Conservation (phyloP, 768 basidiomycete species). For the Phanerochaete carnosa region DNA sequence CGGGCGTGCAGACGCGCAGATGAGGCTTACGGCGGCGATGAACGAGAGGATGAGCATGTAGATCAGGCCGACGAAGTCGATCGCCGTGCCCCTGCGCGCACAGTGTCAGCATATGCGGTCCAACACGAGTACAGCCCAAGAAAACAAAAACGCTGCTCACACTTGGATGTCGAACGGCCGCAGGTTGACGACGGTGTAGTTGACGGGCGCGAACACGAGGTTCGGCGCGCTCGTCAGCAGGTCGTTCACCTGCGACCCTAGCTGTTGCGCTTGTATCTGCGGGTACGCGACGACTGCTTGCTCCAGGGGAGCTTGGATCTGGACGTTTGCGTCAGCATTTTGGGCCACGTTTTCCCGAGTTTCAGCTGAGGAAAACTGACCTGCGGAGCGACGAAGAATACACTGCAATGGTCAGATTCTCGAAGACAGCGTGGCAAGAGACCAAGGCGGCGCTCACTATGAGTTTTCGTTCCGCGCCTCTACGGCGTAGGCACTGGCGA, state of each 20-base stretch:
- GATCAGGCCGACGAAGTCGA: conserved; percentile 31
- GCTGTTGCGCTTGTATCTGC: conserved; percentile 27
- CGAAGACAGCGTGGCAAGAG: neutral
- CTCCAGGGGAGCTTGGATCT: conserved; percentile 33
- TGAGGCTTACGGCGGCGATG: conserved; percentile 4
- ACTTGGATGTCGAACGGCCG: conserved; percentile 57
- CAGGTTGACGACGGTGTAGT: conserved; percentile 46
- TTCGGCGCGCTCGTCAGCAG: conserved; percentile 47
- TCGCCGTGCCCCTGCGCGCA: conserved; percentile 22
- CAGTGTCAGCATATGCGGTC: neutral
- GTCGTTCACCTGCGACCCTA: conserved; percentile 23
- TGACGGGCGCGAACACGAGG: conserved; percentile 46
- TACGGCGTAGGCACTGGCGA: conserved; percentile 44
- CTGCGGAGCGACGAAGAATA: neutral
- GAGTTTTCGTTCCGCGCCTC: conserved; percentile 58
- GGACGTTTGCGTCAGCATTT: neutral
- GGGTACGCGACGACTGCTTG: conserved; percentile 35
- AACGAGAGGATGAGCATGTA: conserved; percentile 28
- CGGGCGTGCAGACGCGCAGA: neutral
- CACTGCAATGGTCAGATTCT: neutral
- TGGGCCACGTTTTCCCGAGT: neutral
- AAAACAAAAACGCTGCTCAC: conserved; percentile 33
- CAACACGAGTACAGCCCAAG: neutral
- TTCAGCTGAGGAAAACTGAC: neutral
- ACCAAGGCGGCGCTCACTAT: conserved; percentile 38